Conservation (phyloP, 345 rosid species). For the Linum trigynum region DNA sequence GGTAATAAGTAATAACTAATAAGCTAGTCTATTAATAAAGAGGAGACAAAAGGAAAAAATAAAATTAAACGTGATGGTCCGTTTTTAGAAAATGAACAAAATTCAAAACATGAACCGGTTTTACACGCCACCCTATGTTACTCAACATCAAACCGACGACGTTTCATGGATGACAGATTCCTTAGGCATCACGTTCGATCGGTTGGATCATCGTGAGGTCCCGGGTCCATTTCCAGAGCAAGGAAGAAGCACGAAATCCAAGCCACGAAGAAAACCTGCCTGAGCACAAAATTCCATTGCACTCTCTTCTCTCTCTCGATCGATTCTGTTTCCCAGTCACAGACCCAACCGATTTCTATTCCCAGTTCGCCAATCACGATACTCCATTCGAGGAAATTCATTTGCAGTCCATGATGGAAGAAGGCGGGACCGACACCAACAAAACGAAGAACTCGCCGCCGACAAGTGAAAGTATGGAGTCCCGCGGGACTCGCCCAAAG, state of each 20-base stretch:
- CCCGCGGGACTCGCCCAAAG: background rate
- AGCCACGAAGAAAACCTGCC: background rate
- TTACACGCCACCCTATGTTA: background rate
- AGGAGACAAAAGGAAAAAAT: too few species aligned
- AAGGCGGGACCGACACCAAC: background rate
- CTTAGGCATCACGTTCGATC: background rate
- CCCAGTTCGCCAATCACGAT: background rate
- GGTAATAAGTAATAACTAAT: too few species aligned
- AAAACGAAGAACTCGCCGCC: background rate
- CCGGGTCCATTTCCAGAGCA: background rate
- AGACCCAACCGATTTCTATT: background rate
- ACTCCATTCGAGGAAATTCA: background rate
- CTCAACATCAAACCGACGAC: background rate
- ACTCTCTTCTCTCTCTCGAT: too few species aligned
- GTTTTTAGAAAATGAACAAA: too few species aligned
- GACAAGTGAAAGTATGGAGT: background rate
- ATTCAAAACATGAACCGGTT: background rate
- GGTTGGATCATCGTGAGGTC: background rate
- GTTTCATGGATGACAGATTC: background rate
- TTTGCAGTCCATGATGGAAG: background rate
- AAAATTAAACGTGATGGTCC: too few species aligned
- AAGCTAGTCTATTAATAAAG: too few species aligned
- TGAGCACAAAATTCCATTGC: background rate
- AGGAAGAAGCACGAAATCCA: background rate
- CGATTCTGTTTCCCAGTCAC: background rate